These are phyloP conservation scores for Escovopsis sp. DNA, from an alignment of 2,329 filamentous ascomycete species.

Conservation along the genomic window DNA sequence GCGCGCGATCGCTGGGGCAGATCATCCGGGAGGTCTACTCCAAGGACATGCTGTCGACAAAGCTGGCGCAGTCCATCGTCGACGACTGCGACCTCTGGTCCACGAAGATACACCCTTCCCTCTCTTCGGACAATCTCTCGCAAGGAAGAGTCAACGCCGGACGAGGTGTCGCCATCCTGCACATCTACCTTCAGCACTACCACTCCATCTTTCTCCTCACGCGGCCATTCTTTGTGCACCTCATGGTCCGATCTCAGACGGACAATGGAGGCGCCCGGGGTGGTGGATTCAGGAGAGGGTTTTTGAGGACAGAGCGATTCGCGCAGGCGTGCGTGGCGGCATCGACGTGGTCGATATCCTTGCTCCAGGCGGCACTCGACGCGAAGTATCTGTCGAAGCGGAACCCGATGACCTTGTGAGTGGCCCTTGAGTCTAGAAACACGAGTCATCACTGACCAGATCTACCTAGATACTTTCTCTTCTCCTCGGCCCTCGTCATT, in stretches of 20 bases:
- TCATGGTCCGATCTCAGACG: constrained; percentile 29
- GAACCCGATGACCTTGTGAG: constrained; percentile 43
- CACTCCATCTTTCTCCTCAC: constrained; percentile 49
- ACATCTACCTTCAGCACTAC: constrained; percentile 45
- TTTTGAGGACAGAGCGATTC: constrained; percentile 26
- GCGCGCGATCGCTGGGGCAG: constrained; percentile 39
- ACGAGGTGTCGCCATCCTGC: constrained; percentile 43
- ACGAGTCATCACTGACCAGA: constrained; percentile 1
- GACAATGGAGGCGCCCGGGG: background rate
- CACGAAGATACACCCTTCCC: constrained; percentile 23
- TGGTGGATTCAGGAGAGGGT: background rate
- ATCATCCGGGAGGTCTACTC: constrained; percentile 47
- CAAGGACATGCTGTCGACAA: constrained; percentile 40
- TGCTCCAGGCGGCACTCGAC: constrained; percentile 29
- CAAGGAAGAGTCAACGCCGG: constrained; percentile 9
- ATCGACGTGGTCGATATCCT: constrained; percentile 32
- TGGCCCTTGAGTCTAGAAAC: constrained; percentile 2
- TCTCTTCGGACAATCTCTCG: constrained; percentile 26
- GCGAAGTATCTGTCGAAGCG: constrained; percentile 31
- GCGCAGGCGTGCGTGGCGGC: constrained; percentile 35
- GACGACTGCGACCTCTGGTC: constrained; percentile 11
- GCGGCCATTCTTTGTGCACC: constrained; percentile 46
- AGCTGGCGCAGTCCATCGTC: constrained; percentile 40
- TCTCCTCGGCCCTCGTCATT: constrained; percentile 37
- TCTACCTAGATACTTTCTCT: constrained; percentile 34